Percentiles rank a stretch among this genome's conserved stretches.
Conservation (phyloP, 305 asterid species). For the Nicotiana rustica region DNA sequence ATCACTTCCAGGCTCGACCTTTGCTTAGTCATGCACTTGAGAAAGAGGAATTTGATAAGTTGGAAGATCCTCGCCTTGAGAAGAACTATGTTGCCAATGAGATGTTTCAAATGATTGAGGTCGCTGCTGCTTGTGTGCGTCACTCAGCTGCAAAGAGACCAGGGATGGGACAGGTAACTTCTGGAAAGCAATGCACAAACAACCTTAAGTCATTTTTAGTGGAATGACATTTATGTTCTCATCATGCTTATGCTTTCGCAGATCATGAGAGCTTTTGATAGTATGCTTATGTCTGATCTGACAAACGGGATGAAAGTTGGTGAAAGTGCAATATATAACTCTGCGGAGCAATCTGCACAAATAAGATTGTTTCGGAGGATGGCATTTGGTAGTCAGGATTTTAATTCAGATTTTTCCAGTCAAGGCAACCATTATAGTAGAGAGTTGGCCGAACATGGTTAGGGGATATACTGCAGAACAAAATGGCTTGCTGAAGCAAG, state of each 20-base stretch:
- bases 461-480: background rate
- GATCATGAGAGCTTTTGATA: conserved; percentile 86
- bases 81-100: conserved; percentile 62
- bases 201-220: background rate
- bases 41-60: conserved; percentile 58
- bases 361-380: conserved; percentile 72
- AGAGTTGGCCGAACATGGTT: conserved; percentile 11
- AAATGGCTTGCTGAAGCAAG: conserved; percentile 13
- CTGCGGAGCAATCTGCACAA: conserved; percentile 78
- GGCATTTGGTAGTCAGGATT: conserved; percentile 78
- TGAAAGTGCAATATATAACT: conserved; percentile 68
- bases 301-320: conserved; percentile 86
- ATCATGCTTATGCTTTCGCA: conserved; percentile 36
- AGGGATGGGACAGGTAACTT: conserved; percentile 81
- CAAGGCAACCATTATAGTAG: conserved; percentile 50
- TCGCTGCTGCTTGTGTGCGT: conserved; percentile 87
- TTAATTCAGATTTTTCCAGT: conserved; percentile 65
- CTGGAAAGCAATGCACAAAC: background rate
- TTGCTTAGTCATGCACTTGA: conserved; percentile 70
- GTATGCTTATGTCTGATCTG: conserved; percentile 62
- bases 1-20: conserved; percentile 78
- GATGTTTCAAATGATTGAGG: conserved; percentile 74
- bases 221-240: background rate
- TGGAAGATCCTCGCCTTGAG: conserved; percentile 76
- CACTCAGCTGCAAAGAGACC: conserved; percentile 84